A percentile compares a stretch with the other conserved stretches of the same genome.
Evolutionary conservation across 1,139 yeast species (phyloP).

Genomic region (Saccharomyces hybrid): DNA sequence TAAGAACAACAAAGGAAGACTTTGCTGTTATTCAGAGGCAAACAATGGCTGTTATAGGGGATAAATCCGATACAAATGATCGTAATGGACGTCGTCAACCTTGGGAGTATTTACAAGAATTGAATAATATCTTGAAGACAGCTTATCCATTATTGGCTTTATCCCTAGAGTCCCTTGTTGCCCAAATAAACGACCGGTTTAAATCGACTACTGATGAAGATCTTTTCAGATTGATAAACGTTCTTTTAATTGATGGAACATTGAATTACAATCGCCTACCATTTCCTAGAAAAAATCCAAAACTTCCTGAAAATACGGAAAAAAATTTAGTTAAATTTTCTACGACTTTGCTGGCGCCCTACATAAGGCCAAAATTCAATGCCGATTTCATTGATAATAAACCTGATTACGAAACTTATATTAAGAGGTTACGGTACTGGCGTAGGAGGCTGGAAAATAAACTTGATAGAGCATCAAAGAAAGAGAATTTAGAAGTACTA

Average conservation of each 20-base stretch:
- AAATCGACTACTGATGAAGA: constrained; percentile 95
- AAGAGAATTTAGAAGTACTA: constrained; percentile 70
- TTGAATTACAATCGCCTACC: constrained; percentile 78
- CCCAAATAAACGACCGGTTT: constrained; percentile 89
- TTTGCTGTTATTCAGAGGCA: constrained; percentile 82
- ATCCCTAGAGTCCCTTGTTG: constrained; percentile 89
- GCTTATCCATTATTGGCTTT: constrained; percentile 92
- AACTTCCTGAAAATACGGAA: constrained; percentile 86
- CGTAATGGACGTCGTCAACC: constrained; percentile 49
- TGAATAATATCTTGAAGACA: constrained; percentile 89
- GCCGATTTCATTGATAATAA: constrained; percentile 81
- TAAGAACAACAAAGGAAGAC: constrained; percentile 92
- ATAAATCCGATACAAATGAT: constrained; percentile 9
- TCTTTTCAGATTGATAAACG: constrained; percentile 88
- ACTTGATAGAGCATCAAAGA: constrained; percentile 72
- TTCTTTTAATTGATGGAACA: constrained; percentile 86
- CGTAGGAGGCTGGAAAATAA: constrained; percentile 87
- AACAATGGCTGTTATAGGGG: constrained; percentile 48
- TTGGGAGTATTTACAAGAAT: constrained; percentile 92
- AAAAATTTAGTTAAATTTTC: constrained; percentile 86
- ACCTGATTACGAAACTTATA: constrained; percentile 85
- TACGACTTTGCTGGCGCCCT: constrained; percentile 85
- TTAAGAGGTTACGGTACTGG: constrained; percentile 81
- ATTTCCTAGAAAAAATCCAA: constrained; percentile 80
- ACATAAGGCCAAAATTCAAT: constrained; percentile 84